Conservation (phyloP, 2,329 filamentous ascomycete genomes). For the Verticillium zaregamsianum region DNA sequence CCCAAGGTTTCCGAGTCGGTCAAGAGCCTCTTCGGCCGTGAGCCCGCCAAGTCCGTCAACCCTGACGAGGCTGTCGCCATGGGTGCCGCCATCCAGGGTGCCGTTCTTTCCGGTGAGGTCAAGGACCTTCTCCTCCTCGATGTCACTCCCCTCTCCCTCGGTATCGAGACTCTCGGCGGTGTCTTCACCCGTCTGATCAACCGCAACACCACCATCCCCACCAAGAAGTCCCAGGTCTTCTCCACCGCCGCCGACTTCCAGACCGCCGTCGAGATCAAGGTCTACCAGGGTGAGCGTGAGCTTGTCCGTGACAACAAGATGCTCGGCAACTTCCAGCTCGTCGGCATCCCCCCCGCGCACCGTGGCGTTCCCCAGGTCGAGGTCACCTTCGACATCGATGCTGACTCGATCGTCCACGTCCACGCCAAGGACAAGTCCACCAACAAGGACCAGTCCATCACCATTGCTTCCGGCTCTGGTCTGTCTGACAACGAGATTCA, state of each 20-base stretch:
- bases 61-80: constrained; percentile 97
- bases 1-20: constrained; percentile 96
- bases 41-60: constrained; percentile 97
- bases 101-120: constrained; percentile 92
- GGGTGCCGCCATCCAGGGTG: constrained; percentile 95
- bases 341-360: constrained; percentile 93
- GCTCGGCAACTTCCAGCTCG: constrained; percentile 98
- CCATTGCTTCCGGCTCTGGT: constrained; percentile 95
- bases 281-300: constrained; percentile 99
- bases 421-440: constrained; percentile 99
- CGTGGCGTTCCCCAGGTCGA: constrained; percentile 95
- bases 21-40: constrained; percentile 94
- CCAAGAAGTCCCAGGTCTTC: constrained; percentile 99
- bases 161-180: constrained; percentile 97
- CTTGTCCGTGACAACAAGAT: constrained; percentile 98
- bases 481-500: constrained; percentile 93
- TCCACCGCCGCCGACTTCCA: constrained; percentile 98
- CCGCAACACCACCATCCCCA: constrained; percentile 98
- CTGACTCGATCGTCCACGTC: constrained; percentile 96
- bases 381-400: constrained; percentile 98
- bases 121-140: constrained; percentile 94
- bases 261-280: constrained; percentile 98
- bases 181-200: constrained; percentile 98
- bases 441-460: constrained; percentile 99
- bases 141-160: constrained; percentile 91